phyloP scores from a whole-genome alignment of 495 filamentous ascomycete genomes.

The Clohesyomyces aquaticus region DNA sequence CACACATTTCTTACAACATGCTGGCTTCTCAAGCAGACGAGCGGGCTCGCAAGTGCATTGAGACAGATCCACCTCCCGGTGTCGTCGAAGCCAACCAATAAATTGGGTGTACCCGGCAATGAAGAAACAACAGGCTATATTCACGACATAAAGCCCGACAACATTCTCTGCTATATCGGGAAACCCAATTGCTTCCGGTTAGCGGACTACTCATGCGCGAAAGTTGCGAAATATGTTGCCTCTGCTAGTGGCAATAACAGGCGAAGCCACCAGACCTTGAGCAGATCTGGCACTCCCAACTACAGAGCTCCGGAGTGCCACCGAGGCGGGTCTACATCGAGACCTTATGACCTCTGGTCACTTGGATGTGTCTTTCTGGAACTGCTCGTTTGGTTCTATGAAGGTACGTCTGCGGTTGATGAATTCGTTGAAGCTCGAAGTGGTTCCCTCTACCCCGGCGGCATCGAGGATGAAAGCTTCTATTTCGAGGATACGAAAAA shows the following conservation, averaged over 20 bases:
- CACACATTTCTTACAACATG: neutral
- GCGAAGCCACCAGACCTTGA: slow-evolving; percentile 2
- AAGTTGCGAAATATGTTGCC: slow-evolving; percentile 10
- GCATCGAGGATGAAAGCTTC: neutral
- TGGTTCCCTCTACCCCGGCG: neutral
- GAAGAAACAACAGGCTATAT: slow-evolving; percentile 11
- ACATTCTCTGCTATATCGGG: slow-evolving; percentile 1
- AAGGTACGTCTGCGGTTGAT: slow-evolving; percentile 4
- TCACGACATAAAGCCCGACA: slow-evolving; percentile 23
- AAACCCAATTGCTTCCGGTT: slow-evolving; percentile 7
- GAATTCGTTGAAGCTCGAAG: neutral
- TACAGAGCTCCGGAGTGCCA: slow-evolving; percentile 6
- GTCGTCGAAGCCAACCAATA: neutral
- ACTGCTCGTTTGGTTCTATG: slow-evolving; percentile 18
- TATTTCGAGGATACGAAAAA: neutral
- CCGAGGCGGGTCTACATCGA: too few species aligned
- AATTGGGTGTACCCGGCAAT: neutral
- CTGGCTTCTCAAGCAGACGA: slow-evolving; percentile 13
- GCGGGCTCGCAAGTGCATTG: too few species aligned
- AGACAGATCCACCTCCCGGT: too few species aligned
- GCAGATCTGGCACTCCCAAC: slow-evolving; percentile 10
- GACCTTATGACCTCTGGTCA: slow-evolving; percentile 22
- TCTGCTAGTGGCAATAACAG: slow-evolving; percentile 14
- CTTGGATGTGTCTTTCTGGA: slow-evolving; percentile 22
- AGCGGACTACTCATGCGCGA: slow-evolving; percentile 16